A percentile compares a stretch with the other conserved stretches of the same genome.
These are phyloP conservation scores for Ensete glaucum DNA, from an alignment of 176 grass and related monocot species.

Conservation along the genomic window DNA sequence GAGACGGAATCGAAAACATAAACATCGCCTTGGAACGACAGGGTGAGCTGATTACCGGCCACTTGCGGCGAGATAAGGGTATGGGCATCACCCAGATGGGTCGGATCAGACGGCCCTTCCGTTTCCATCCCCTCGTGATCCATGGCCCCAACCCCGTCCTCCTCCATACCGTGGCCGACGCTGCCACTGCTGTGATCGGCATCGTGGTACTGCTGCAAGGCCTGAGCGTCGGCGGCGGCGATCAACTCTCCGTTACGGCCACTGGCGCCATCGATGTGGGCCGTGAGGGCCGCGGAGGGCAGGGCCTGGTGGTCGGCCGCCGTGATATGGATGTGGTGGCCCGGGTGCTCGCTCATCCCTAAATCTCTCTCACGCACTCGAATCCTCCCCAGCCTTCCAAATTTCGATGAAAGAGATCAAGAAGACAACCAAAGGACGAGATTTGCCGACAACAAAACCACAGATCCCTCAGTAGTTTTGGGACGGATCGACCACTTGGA, in stretches of 20 bases:
- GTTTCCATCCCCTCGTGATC: slow-evolving; percentile 4
- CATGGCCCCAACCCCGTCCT: slow-evolving; percentile 4
- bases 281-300: not conserved
- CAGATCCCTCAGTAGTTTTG: not conserved
- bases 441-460: not conserved
- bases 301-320: not conserved
- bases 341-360: no score
- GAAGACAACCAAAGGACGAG: not conserved
- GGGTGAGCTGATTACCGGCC: slow-evolving; percentile 49
- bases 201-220: slow-evolving; percentile 1
- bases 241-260: not conserved
- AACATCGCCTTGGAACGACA: slow-evolving; percentile 69
- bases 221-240: not conserved
- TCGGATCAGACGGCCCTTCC: slow-evolving; percentile 4
- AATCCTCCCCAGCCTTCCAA: no score
- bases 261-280: not conserved
- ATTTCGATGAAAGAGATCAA: not conserved
- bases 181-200: not conserved
- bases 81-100: slow-evolving; percentile 1
- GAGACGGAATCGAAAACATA: slow-evolving; percentile 76
- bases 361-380: no score
- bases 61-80: not conserved
- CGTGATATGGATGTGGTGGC: no score
- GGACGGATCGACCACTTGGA: not conserved
- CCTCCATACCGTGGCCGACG: slow-evolving; percentile 2